Base-by-base conservation (phyloP, 495 filamentous ascomycete genomes). In the Podospora bellae-mahoneyi region DNA sequence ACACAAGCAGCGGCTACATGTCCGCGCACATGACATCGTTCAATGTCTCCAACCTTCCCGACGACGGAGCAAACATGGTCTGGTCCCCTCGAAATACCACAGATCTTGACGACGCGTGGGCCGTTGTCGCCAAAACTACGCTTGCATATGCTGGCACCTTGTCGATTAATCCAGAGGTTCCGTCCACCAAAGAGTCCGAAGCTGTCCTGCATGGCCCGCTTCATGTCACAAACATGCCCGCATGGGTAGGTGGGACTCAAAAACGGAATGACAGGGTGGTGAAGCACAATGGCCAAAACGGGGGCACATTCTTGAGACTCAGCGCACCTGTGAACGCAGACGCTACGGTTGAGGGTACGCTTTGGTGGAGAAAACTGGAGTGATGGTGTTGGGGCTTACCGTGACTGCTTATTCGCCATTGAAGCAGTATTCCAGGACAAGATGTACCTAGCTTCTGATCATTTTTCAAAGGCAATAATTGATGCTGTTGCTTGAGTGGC, bases 1-100 rank as follows among this genome's bases (percentile, higher is more conserved):
- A 58, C n/a, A 58, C 55, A 13, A 58, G 55, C 55, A 58, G 9
- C 55, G 55, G 55, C 13, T 58, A 58, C n/a, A 58, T 58, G 55
- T 58, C 55, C 5, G 55, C 55, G 20, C n/a, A 19, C 55, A 58
- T 58, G 55, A 58, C 55, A 20, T 58, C 55, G 4, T 58, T 58
- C 23, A 26, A 20, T 18, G 3, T 26, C n/a, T 58, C 55, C 4
- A n/a, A 58, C 23, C 55, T 58, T 18, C 19, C 19, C 2, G 55
- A 58, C n/a, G 23, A 58, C 18, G 55, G 55, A 58, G 23, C 55
- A 20, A 19, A 58, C 1, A 9, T 58, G 16, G 23, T 26, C n/a
- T 58, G 55, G 55, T 19, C 55, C 5, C 55, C 55, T 4, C 55
- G 10, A 19, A 58, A 58, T 15, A 20, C 15, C 55, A 58, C 55